phyloP scores from a whole-genome alignment of 1,139 yeast species.

The Hyphopichia buzzinii region DNA sequence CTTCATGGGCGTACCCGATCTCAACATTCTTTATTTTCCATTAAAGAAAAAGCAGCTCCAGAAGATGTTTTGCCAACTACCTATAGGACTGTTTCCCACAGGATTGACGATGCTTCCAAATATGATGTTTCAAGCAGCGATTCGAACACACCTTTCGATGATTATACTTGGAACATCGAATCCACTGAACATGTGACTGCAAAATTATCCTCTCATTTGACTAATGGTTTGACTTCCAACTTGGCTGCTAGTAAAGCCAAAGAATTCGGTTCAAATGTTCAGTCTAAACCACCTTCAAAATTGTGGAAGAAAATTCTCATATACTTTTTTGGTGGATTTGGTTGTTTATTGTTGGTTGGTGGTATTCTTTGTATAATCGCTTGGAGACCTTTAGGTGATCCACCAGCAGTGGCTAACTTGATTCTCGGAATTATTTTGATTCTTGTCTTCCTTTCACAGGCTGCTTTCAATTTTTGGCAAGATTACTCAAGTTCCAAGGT shows the following conservation, averaged over 20 bases:
- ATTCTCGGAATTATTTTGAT: slow-evolving; percentile 45
- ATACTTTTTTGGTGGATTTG: slow-evolving; percentile 53
- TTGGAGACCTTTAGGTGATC: slow-evolving; percentile 53
- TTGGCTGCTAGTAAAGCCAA: slow-evolving; percentile 15
- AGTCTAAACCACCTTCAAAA: slow-evolving; percentile 36
- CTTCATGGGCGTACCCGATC: background rate
- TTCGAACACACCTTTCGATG: slow-evolving; percentile 13
- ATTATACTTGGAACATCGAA: slow-evolving; percentile 25
- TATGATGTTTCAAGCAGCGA: slow-evolving; percentile 6
- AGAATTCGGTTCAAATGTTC: slow-evolving; percentile 35
- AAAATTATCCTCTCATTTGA: slow-evolving; percentile 19
- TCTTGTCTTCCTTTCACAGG: slow-evolving; percentile 47
- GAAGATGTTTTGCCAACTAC: slow-evolving; percentile 31
- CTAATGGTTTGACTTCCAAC: slow-evolving; percentile 16
- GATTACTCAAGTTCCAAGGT: slow-evolving; percentile 50
- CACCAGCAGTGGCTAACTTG: slow-evolving; percentile 48
- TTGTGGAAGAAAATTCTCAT: slow-evolving; percentile 29
- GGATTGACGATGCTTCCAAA: slow-evolving; percentile 23
- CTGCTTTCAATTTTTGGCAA: slow-evolving; percentile 47
- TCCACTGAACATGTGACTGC: slow-evolving; percentile 17
- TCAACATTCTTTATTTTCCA: slow-evolving; percentile 1
- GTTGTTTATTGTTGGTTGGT: slow-evolving; percentile 41
- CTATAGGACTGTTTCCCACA: slow-evolving; percentile 37
- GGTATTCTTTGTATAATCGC: slow-evolving; percentile 46
- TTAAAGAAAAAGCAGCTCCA: slow-evolving; percentile 21